Percentiles rank a stretch among this genome's conserved stretches.
Evolutionary conservation across 495 filamentous ascomycete species (phyloP).

Genomic region (Paragyromitra xinjiangensis): DNA sequence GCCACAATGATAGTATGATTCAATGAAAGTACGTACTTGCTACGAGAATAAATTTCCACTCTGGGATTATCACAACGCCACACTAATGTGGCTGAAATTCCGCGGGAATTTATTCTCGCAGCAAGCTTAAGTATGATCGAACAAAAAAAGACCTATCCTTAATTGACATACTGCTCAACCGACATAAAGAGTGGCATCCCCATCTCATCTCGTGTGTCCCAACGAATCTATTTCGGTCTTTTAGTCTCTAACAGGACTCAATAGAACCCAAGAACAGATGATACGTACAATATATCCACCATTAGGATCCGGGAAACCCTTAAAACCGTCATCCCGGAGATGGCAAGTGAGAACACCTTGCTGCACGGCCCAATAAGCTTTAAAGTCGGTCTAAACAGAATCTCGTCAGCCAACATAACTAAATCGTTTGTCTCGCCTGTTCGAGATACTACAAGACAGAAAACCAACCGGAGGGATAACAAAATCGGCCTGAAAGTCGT

Average conservation of each 20-base stretch:
- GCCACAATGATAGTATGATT: too few relatives aligned
- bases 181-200: constrained; percentile 19
- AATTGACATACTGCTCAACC: background rate
- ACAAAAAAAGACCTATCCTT: background rate
- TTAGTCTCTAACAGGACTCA: background rate
- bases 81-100: too few relatives aligned
- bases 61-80: too few relatives aligned
- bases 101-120: too few relatives aligned
- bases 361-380: constrained; percentile 28
- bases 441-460: background rate
- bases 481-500: constrained; percentile 13
- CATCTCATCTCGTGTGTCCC: constrained; percentile 22
- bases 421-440: background rate
- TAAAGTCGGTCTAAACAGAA: constrained; percentile 29
- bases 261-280: background rate
- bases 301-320: constrained; percentile 28
- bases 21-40: too few relatives aligned
- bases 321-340: constrained; percentile 30
- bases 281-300: constrained; percentile 38
- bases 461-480: constrained; percentile 25
- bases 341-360: constrained; percentile 26
- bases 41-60: too few relatives aligned
- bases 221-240: constrained; percentile 24
- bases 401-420: background rate
- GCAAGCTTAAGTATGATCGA: too few relatives aligned